These are phyloP conservation scores for Multifurca ochricompacta DNA, from an alignment of 768 basidiomycete species.

Conservation along the genomic window DNA sequence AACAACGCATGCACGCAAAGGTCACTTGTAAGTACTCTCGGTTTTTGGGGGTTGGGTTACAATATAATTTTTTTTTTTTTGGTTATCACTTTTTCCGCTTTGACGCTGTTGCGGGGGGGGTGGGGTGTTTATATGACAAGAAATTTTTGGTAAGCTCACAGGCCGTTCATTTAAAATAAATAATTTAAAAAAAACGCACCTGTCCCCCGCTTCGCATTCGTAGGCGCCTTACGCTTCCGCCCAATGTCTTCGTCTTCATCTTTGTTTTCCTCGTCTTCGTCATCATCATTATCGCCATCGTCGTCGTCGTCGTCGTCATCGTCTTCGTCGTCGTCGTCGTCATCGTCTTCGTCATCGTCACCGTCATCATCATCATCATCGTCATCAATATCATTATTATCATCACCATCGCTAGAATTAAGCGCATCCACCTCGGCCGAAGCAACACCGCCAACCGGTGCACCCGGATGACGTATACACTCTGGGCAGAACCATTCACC, in stretches of 20 bases:
- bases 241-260: conserved; percentile 24
- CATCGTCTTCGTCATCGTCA: conserved; percentile 16
- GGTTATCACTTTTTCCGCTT: conserved; percentile 40
- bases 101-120: too few relatives aligned
- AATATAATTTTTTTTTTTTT: too few relatives aligned
- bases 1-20: too few relatives aligned
- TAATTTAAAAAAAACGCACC: too few relatives aligned
- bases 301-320: conserved; percentile 11
- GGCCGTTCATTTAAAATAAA: too few relatives aligned
- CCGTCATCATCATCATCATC: conserved; percentile 18
- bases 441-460: conserved; percentile 30
- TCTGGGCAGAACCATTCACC: conserved; percentile 91
- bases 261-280: conserved; percentile 22
- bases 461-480: conserved; percentile 54
- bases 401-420: conserved; percentile 12
- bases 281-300: conserved; percentile 25
- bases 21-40: too few relatives aligned
- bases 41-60: too few relatives aligned
- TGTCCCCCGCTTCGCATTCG: conserved; percentile 30
- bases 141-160: too few relatives aligned
- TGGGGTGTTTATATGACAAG: too few relatives aligned
- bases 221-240: conserved; percentile 40
- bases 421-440: not conserved
- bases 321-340: not conserved
- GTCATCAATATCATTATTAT: conserved; percentile 15